phyloP scores from a whole-genome alignment of 345 rosid species.

The Eucalyptus pauciflora region DNA sequence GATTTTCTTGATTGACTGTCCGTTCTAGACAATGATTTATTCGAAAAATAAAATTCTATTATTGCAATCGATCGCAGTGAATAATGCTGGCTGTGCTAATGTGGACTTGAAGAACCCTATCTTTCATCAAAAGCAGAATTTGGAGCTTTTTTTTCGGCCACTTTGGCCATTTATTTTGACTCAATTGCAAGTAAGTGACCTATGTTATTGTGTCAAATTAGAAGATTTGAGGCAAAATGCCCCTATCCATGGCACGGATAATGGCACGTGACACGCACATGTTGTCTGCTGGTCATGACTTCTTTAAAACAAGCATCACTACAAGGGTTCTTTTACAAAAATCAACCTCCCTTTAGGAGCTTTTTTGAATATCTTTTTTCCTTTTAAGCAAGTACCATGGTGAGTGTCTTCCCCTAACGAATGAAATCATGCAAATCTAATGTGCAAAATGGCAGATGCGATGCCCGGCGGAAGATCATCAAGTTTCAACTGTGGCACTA shows the following conservation, averaged over 20 bases:
- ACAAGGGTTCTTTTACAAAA: neutral
- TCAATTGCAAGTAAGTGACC: neutral
- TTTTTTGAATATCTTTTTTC: too few relatives aligned
- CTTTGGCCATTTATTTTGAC: neutral
- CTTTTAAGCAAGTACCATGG: neutral
- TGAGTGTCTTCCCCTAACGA: neutral
- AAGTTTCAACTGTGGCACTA: neutral
- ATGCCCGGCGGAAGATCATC: neutral
- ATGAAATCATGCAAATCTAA: neutral
- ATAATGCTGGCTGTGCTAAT: neutral
- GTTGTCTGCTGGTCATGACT: neutral
- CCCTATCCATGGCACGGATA: neutral
- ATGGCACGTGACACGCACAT: neutral
- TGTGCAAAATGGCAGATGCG: neutral
- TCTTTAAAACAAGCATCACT: neutral
- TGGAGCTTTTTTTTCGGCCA: neutral
- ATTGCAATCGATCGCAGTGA: neutral
- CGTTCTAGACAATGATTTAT: neutral
- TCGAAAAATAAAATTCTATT: too few relatives aligned
- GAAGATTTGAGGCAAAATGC: neutral
- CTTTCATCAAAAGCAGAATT: neutral
- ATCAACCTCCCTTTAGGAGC: neutral
- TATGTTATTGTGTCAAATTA: neutral
- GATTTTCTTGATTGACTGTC: neutral
- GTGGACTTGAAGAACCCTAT: neutral